Conservation (phyloP, 176 grass and related monocot genomes). For the Lolium rigidum region DNA sequence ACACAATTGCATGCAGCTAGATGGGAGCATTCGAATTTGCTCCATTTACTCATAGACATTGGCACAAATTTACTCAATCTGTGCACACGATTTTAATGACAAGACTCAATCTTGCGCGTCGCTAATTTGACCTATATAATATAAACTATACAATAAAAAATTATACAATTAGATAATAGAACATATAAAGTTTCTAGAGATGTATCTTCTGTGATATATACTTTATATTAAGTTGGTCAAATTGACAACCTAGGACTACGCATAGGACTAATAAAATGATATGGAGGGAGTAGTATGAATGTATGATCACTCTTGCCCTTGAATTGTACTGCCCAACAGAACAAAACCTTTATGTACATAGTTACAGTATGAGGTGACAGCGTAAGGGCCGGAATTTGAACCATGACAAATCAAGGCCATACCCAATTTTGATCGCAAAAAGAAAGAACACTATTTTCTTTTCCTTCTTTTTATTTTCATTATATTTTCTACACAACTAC, state of each 20-base stretch:
- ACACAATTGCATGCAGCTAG: background rate
- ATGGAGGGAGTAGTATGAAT: background rate
- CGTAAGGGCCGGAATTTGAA: background rate
- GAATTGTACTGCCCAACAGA: background rate
- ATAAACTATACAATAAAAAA: too few relatives aligned
- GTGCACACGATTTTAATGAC: background rate
- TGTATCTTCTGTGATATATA: too few relatives aligned
- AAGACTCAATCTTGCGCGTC: background rate
- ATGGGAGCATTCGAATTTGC: background rate
- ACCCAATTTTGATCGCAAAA: background rate
- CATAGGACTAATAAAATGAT: too few relatives aligned
- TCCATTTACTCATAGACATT: background rate
- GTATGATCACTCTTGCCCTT: background rate
- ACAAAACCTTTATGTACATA: background rate
- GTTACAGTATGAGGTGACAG: background rate
- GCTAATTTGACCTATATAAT: too few relatives aligned
- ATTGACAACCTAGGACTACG: too few relatives aligned
- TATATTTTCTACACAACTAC: background rate
- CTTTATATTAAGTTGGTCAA: too few relatives aligned
- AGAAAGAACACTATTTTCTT: background rate
- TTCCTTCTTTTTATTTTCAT: background rate
- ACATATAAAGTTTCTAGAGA: too few relatives aligned
- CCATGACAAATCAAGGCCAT: background rate
- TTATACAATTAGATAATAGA: too few relatives aligned
- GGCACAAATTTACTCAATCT: background rate